Percentiles rank a stretch among this genome's conserved stretches.
Conservation (phyloP, 177 flowering plant genomes). For the Vitis hybrid region DNA sequence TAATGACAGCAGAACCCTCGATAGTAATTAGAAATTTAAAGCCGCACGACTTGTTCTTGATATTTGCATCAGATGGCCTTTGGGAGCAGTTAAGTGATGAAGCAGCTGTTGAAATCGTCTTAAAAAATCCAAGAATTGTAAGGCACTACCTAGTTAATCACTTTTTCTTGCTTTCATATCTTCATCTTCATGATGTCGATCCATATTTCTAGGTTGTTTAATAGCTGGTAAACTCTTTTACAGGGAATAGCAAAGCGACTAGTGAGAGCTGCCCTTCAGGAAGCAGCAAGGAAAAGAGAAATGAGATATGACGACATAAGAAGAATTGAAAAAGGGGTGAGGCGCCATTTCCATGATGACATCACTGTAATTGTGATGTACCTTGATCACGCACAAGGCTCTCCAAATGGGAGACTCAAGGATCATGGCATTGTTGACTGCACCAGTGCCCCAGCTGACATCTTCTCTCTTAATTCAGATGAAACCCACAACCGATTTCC, state of each 20-base stretch:
- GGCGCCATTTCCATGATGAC: slow-evolving; percentile 60
- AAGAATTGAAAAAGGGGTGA: slow-evolving; percentile 38
- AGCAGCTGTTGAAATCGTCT: slow-evolving; percentile 63
- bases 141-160: slow-evolving; percentile 12
- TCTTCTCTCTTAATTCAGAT: slow-evolving; percentile 32
- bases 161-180: background rate
- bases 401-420: slow-evolving; percentile 15
- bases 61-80: slow-evolving; percentile 80
- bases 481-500: slow-evolving; percentile 4
- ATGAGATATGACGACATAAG: slow-evolving; percentile 43
- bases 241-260: slow-evolving; percentile 60
- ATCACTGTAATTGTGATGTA: slow-evolving; percentile 53
- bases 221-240: background rate
- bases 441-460: slow-evolving; percentile 38
- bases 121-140: slow-evolving; percentile 53
- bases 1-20: slow-evolving; percentile 75
- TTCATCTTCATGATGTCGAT: too few relatives aligned
- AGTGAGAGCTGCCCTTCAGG: slow-evolving; percentile 44
- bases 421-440: slow-evolving; percentile 11
- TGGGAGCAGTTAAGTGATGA: slow-evolving; percentile 83
- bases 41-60: slow-evolving; percentile 61
- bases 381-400: slow-evolving; percentile 32
- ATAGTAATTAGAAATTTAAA: slow-evolving; percentile 41
- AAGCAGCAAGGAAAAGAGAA: slow-evolving; percentile 51
- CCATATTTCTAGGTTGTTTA: background rate